Evolutionary conservation across 1,284 basidiomycete genomes (phyloP).

Genomic region (Flammula alnicola): DNA sequence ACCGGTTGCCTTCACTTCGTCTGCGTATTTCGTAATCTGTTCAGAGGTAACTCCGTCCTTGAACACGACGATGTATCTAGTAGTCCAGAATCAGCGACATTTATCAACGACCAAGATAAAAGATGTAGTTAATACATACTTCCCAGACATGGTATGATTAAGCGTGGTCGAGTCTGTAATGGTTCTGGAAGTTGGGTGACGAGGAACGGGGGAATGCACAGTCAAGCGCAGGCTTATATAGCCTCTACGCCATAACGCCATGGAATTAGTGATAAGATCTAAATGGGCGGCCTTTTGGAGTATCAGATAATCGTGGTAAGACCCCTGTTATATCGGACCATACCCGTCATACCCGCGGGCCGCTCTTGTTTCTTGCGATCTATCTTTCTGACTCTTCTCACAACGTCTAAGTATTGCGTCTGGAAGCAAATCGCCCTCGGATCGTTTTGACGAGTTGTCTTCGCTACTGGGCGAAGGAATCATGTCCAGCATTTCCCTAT

Average conservation of each 20-base stretch:
- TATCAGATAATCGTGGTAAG: no score
- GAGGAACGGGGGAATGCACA: background rate
- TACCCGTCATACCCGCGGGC: no score
- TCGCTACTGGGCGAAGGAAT: no score
- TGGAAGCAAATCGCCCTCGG: no score
- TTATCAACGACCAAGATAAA: background rate
- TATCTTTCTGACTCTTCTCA: no score
- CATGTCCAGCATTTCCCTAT: no score
- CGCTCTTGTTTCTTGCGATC: no score
- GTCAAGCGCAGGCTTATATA: conserved; percentile 9
- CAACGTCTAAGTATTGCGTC: no score
- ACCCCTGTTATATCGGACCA: no score
- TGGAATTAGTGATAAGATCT: conserved; percentile 4
- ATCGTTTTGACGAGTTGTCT: no score
- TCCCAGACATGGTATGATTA: background rate
- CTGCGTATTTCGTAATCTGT: conserved; percentile 18
- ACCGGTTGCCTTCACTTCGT: conserved; percentile 19
- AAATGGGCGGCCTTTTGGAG: no score
- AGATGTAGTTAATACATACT: background rate
- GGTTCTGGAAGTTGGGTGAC: background rate
- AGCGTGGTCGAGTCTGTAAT: background rate
- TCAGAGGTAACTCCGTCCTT: conserved; percentile 20
- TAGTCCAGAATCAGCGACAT: no score
- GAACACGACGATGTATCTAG: conserved; percentile 25
- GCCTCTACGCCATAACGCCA: conserved; percentile 9